phyloP scores from a whole-genome alignment of 2,329 filamentous ascomycete genomes.

The Hymenoscyphus albidus region DNA sequence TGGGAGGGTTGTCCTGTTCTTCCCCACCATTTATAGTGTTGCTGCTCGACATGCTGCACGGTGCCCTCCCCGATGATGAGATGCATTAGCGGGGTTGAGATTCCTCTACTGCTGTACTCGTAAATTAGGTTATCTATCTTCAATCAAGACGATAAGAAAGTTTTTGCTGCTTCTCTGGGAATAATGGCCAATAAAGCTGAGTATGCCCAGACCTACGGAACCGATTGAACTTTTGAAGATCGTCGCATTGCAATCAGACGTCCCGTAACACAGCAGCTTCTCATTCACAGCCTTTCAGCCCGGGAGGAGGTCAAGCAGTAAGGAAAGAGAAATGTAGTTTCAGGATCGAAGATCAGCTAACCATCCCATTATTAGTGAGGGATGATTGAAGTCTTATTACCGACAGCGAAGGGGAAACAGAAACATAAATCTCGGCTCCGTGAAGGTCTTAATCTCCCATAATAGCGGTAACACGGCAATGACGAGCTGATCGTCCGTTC shows the following conservation, averaged over 20 bases:
- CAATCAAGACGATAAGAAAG: neutral
- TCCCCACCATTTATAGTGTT: neutral
- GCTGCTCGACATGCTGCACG: neutral
- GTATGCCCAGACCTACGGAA: neutral
- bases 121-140: neutral
- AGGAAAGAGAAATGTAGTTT: neutral
- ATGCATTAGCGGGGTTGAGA: neutral
- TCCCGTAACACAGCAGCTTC: neutral
- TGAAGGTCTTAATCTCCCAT: conserved; percentile 8
- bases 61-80: neutral
- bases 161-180: neutral
- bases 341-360: neutral
- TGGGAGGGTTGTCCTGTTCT: neutral
- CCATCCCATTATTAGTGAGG: neutral
- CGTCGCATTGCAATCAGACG: neutral
- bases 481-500: conserved; percentile 6
- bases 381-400: neutral
- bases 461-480: conserved; percentile 1
- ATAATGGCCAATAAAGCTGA: neutral
- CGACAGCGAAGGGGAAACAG: neutral
- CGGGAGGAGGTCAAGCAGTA: neutral
- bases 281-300: neutral
- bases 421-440: conserved; percentile 5
- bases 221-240: neutral
- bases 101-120: neutral